Base-by-base conservation (phyloP, 352 stramenopile species). In the Pythium sukuiense region DNA sequence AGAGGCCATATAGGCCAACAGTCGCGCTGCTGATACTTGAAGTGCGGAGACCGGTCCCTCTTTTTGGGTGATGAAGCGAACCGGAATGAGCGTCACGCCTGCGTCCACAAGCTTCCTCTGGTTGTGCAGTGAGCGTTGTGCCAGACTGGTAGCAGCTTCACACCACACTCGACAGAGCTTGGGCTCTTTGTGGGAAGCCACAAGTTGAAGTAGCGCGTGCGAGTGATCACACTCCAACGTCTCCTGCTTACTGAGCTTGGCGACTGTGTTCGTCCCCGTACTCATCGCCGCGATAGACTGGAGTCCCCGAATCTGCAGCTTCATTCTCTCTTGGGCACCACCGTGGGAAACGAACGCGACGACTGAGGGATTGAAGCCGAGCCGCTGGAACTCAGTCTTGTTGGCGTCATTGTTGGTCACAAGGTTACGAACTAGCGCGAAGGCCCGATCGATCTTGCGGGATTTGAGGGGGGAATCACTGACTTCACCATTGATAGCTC, bases 181-280 rank as follows among this genome's bases (percentile, higher is more conserved):
- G 37, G 69, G 67, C 3, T 85, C 73, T 5, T 68, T 65, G 0
- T 37, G 24, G 1, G 2, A 41, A 0, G 20, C 32, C 2, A 82
- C 72, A 45, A 91, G 53, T 0, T 57, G 49, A 4, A 87, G 45
- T 8, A 93, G 61, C 16, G 74, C 59, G 24, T 55, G 18, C 11
- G 80, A 80, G 35, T 77, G 64, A 0, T 88, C 77, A 13, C 74
- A 88, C 30, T 92, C 80, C 3, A 92, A 48, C 12, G 84, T 55
- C 26, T 92, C 82, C 24, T 76, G 76, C 52, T 92, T 93, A 55
- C 72, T 82, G 1, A 67, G 49, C 56, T 76, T 84, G 11, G 80
- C 69, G 5, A 61, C 65, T 2, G 55, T 0, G 0, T 37, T 77
- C 18, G 63, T 49, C 3, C 81, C 82, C 14, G 72, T 61, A 35